These are phyloP conservation scores for Malus sieversii DNA, from an alignment of 306 rosid genomes.

Conservation along the genomic window DNA sequence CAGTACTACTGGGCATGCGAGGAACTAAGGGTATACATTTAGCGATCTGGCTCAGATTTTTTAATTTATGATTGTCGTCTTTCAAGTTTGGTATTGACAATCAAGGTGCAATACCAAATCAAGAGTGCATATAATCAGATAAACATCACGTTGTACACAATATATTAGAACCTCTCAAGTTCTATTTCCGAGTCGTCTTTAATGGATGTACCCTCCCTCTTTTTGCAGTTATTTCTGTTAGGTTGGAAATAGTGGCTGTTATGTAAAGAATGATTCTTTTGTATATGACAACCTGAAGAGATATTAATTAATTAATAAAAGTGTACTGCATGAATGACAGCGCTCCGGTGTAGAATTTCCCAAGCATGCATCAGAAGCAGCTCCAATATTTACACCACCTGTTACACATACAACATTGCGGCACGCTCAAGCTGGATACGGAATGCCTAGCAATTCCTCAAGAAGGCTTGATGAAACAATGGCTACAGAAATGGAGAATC, in stretches of 20 bases:
- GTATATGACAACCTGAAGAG: slow-evolving; percentile 4
- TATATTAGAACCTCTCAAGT: not conserved
- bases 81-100: slow-evolving; percentile 4
- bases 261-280: not conserved
- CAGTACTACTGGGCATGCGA: slow-evolving; percentile 89
- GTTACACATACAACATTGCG: slow-evolving; percentile 36
- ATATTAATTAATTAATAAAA: slow-evolving; percentile 3
- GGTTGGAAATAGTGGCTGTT: slow-evolving; percentile 1
- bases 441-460: slow-evolving; percentile 78
- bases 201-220: too few relatives aligned
- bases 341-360: slow-evolving; percentile 81
- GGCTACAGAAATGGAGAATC: slow-evolving; percentile 81
- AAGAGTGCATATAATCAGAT: not conserved
- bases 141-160: not conserved
- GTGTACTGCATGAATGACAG: slow-evolving; percentile 47
- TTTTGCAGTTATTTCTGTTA: not conserved
- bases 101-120: not conserved
- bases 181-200: not conserved
- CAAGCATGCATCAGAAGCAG: slow-evolving; percentile 64
- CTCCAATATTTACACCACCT: slow-evolving; percentile 84
- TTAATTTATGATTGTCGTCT: slow-evolving; percentile 3
- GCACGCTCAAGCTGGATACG: slow-evolving; percentile 65
- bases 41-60: slow-evolving; percentile 5
- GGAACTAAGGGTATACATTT: slow-evolving; percentile 58
- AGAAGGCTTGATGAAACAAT: slow-evolving; percentile 98